Evolutionary conservation across 2,329 filamentous ascomycete genomes (phyloP).

Genomic region (Cladosporium austrohemisphaericum): DNA sequence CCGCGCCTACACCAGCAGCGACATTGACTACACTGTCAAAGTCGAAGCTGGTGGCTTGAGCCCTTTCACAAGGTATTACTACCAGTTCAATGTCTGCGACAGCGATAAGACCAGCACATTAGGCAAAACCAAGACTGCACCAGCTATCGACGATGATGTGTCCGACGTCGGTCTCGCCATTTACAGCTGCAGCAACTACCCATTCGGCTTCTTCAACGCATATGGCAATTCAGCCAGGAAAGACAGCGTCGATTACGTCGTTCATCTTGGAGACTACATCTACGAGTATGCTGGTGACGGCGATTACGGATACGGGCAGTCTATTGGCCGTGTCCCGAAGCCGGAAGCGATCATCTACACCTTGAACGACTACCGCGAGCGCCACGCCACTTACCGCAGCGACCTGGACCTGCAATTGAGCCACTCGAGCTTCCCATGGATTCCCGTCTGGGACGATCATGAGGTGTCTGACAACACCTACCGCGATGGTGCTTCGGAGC

Average conservation of each 20-base stretch:
- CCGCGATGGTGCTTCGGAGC: slow-evolving; percentile 55
- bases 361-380: slow-evolving; percentile 58
- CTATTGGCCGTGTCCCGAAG: slow-evolving; percentile 50
- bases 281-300: slow-evolving; percentile 54
- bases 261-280: slow-evolving; percentile 55
- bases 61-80: slow-evolving; percentile 64
- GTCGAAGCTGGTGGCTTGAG: slow-evolving; percentile 62
- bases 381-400: slow-evolving; percentile 57
- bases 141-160: slow-evolving; percentile 54
- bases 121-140: slow-evolving; percentile 68
- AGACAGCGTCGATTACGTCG: slow-evolving; percentile 46
- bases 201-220: slow-evolving; percentile 36
- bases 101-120: slow-evolving; percentile 59
- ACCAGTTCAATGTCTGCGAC: slow-evolving; percentile 66
- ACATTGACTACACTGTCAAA: slow-evolving; percentile 74
- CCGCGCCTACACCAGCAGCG: slow-evolving; percentile 64
- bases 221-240: slow-evolving; percentile 39
- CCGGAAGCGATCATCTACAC: slow-evolving; percentile 52
- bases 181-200: slow-evolving; percentile 68
- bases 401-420: slow-evolving; percentile 56
- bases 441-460: slow-evolving; percentile 63
- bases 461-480: slow-evolving; percentile 58
- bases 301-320: slow-evolving; percentile 46
- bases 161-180: slow-evolving; percentile 60
- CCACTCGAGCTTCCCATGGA: slow-evolving; percentile 59